Conservation (phyloP, 83 land plant species). For the Diphasiastrum complanatum region DNA sequence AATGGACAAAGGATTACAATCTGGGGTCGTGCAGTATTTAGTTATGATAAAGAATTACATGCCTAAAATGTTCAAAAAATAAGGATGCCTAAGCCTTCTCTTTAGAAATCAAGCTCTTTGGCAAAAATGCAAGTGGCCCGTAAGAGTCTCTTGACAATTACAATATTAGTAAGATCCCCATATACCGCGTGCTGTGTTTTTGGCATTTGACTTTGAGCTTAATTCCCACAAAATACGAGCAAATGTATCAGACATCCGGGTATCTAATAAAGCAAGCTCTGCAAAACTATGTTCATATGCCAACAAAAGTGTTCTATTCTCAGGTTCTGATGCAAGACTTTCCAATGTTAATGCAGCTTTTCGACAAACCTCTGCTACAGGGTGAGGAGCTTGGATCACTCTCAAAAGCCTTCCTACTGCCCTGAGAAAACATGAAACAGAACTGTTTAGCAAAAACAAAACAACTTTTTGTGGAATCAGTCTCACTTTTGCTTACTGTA, state of each 20-base stretch:
- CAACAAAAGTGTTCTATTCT: conserved; percentile 55
- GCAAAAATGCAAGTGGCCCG: too few species aligned
- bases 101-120: too few species aligned
- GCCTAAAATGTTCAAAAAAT: too few species aligned
- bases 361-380: conserved; percentile 72
- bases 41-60: too few species aligned
- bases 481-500: too few species aligned
- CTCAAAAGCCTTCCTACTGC: conserved; percentile 80
- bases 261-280: conserved; percentile 74
- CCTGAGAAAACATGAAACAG: conserved; percentile 47
- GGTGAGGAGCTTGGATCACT: conserved; percentile 67
- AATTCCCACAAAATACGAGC: conserved; percentile 85
- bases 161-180: conserved; percentile 48
- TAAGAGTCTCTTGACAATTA: neutral
- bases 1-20: too few species aligned
- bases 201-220: conserved; percentile 63
- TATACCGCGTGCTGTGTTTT: conserved; percentile 54
- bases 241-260: conserved; percentile 74
- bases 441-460: too few species aligned
- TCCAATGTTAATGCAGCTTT: conserved; percentile 84
- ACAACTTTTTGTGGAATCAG: too few species aligned
- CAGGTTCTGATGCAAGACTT: conserved; percentile 83
- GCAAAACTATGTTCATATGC: conserved; percentile 83
- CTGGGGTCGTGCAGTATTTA: too few species aligned
- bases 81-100: too few species aligned